Percentiles rank a stretch among this genome's conserved stretches.
Evolutionary conservation across 2,329 filamentous ascomycete species (phyloP).

Genomic region (Lasiodiplodia gonubiensis): DNA sequence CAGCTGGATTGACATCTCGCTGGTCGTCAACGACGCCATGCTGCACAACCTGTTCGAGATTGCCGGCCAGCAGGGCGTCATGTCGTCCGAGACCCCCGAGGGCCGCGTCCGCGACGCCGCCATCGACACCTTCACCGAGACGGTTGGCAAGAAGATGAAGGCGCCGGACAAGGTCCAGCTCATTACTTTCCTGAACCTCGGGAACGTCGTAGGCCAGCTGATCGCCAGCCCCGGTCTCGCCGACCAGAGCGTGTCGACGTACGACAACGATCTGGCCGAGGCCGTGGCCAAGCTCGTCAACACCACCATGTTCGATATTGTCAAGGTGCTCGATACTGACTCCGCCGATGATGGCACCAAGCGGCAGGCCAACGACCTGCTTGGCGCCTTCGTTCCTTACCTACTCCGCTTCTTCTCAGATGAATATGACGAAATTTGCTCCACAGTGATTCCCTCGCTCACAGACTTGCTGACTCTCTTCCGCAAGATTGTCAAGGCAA

Average conservation of each 20-base stretch:
- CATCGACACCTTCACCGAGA: conserved; percentile 93
- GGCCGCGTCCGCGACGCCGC: conserved; percentile 88
- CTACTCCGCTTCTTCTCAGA: conserved; percentile 94
- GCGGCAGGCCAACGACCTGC: conserved; percentile 77
- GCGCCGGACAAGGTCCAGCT: conserved; percentile 90
- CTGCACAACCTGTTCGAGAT: conserved; percentile 84
- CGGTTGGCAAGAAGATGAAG: conserved; percentile 98
- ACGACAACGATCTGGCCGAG: conserved; percentile 95
- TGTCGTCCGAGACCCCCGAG: conserved; percentile 59
- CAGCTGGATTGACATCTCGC: conserved; percentile 95
- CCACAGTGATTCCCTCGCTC: conserved; percentile 89
- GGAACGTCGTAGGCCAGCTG: conserved; percentile 83
- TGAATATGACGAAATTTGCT: conserved; percentile 97
- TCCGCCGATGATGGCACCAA: conserved; percentile 66
- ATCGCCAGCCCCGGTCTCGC: conserved; percentile 80
- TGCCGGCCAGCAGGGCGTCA: conserved; percentile 72
- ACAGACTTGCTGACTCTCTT: conserved; percentile 92
- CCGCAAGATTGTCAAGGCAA: conserved; percentile 73
- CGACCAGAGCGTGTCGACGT: conserved; percentile 79
- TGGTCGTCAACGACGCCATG: conserved; percentile 84
- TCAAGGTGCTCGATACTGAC: conserved; percentile 80
- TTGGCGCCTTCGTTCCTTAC: conserved; percentile 84
- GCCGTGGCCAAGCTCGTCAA: conserved; percentile 96
- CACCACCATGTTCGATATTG: conserved; percentile 83
- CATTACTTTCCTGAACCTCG: conserved; percentile 87